A percentile compares a stretch with the other conserved stretches of the same genome.
These are phyloP conservation scores for Suhomyces chickasaworum DNA, from an alignment of 1,139 yeast genomes.

Conservation along the genomic window DNA sequence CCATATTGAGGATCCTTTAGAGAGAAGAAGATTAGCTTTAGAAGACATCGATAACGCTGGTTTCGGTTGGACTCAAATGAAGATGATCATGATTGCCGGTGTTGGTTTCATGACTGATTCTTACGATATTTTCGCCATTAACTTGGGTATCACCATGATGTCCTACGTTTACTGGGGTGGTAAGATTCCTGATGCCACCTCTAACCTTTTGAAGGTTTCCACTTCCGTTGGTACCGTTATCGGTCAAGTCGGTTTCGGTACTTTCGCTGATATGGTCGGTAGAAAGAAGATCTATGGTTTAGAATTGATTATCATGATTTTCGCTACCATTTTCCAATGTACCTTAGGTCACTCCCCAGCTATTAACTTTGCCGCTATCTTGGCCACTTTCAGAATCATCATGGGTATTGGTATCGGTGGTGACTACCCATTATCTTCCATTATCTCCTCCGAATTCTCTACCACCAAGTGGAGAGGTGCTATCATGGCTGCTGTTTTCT, in stretches of 20 bases:
- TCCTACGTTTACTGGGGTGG: constrained; percentile 73
- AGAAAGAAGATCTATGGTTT: constrained; percentile 86
- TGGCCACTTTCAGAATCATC: constrained; percentile 74
- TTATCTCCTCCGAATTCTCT: constrained; percentile 84
- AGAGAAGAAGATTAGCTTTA: constrained; percentile 85
- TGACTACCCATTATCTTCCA: constrained; percentile 96
- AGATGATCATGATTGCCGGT: constrained; percentile 89
- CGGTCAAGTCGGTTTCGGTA: constrained; percentile 89
- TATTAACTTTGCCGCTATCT: constrained; percentile 68
- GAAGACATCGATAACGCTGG: constrained; percentile 84
- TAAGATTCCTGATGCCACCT: constrained; percentile 64
- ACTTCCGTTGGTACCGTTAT: constrained; percentile 93
- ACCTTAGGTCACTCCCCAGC: constrained; percentile 69
- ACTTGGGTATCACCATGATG: constrained; percentile 77
- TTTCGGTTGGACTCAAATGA: constrained; percentile 86
- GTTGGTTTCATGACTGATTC: constrained; percentile 94
- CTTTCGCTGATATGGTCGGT: constrained; percentile 81
- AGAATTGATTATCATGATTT: constrained; percentile 81
- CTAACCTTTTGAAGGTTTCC: constrained; percentile 78
- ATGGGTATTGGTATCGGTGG: constrained; percentile 99
- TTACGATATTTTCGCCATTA: constrained; percentile 88
- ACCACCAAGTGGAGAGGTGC: constrained; percentile 97
- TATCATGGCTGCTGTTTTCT: constrained; percentile 89
- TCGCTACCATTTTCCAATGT: constrained; percentile 79
- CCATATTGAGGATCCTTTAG: constrained; percentile 82